Evolutionary conservation across 176 grass and related monocot genomes (phyloP).

Genomic region (Cenchrus americanus): DNA sequence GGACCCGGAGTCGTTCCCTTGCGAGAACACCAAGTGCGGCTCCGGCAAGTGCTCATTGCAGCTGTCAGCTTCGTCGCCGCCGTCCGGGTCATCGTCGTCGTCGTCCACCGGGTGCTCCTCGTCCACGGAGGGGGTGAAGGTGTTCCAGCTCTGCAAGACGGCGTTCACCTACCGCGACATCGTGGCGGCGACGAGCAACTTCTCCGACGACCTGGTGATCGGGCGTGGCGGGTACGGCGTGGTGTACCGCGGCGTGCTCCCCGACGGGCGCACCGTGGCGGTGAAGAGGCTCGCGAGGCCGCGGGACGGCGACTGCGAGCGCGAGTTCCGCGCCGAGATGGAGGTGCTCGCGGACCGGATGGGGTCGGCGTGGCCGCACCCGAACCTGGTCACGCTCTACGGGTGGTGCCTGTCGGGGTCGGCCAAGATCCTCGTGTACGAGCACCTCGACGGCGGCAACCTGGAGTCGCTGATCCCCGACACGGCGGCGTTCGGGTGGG

Average conservation of each 20-base stretch:
- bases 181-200: slow-evolving; percentile 71
- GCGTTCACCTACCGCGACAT: slow-evolving; percentile 83
- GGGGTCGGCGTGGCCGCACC: slow-evolving; percentile 72
- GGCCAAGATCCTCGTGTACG: slow-evolving; percentile 85
- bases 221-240: slow-evolving; percentile 84
- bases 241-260: slow-evolving; percentile 82
- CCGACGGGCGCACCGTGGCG: slow-evolving; percentile 75
- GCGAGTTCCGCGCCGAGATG: slow-evolving; percentile 95
- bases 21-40: slow-evolving; percentile 43
- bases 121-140: slow-evolving; percentile 55
- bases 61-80: slow-evolving; percentile 32
- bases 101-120: slow-evolving; percentile 41
- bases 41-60: slow-evolving; percentile 40
- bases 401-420: slow-evolving; percentile 86
- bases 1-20: slow-evolving; percentile 35
- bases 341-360: slow-evolving; percentile 67
- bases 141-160: slow-evolving; percentile 68
- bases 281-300: slow-evolving; percentile 74
- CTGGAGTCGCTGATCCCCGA: slow-evolving; percentile 67
- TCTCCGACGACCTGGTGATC: slow-evolving; percentile 69
- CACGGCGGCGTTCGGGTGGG: slow-evolving; percentile 44
- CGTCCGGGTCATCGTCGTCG: slow-evolving; percentile 29
- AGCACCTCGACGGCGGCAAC: slow-evolving; percentile 83
- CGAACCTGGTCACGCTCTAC: slow-evolving; percentile 80
- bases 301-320: slow-evolving; percentile 56